Evolutionary conservation across 495 filamentous ascomycete species (phyloP).

Genomic region (Darksidea phi): DNA sequence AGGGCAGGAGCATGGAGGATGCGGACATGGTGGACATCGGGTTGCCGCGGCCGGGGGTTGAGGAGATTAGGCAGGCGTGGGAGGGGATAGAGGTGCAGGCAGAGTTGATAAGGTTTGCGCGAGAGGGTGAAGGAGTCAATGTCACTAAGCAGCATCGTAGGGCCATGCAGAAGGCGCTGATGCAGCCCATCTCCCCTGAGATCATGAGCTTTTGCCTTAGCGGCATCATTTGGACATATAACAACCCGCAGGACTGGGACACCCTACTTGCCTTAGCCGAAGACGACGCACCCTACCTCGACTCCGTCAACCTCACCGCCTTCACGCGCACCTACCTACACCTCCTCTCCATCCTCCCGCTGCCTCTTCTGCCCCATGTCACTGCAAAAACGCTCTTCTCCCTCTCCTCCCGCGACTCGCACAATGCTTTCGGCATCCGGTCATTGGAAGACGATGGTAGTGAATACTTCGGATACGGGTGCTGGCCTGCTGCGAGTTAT

Average conservation of each 20-base stretch:
- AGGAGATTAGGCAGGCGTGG: slow-evolving; percentile 30
- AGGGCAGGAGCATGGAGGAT: slow-evolving; percentile 19
- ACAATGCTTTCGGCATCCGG: slow-evolving; percentile 45
- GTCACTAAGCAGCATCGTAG: slow-evolving; percentile 24
- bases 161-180: slow-evolving; percentile 24
- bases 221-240: slow-evolving; percentile 31
- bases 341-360: slow-evolving; percentile 36
- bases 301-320: slow-evolving; percentile 30
- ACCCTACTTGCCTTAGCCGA: slow-evolving; percentile 26
- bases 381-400: slow-evolving; percentile 34
- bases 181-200: slow-evolving; percentile 32
- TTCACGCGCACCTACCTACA: slow-evolving; percentile 39
- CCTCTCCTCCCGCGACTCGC: slow-evolving; percentile 33
- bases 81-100: slow-evolving; percentile 15
- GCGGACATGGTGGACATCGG: slow-evolving; percentile 27
- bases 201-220: slow-evolving; percentile 34
- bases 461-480: slow-evolving; percentile 44
- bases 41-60: slow-evolving; percentile 15
- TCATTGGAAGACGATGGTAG: slow-evolving; percentile 40
- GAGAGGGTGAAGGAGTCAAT: slow-evolving; percentile 15
- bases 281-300: slow-evolving; percentile 37
- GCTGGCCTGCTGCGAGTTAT: slow-evolving; percentile 42
- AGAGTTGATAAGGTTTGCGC: slow-evolving; percentile 21
- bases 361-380: slow-evolving; percentile 24
- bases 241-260: slow-evolving; percentile 15